Evolutionary conservation across 768 basidiomycete genomes (phyloP), one percentile per base, ranked within the genome.

Genomic region (Panaeolus cyanescens): DNA sequence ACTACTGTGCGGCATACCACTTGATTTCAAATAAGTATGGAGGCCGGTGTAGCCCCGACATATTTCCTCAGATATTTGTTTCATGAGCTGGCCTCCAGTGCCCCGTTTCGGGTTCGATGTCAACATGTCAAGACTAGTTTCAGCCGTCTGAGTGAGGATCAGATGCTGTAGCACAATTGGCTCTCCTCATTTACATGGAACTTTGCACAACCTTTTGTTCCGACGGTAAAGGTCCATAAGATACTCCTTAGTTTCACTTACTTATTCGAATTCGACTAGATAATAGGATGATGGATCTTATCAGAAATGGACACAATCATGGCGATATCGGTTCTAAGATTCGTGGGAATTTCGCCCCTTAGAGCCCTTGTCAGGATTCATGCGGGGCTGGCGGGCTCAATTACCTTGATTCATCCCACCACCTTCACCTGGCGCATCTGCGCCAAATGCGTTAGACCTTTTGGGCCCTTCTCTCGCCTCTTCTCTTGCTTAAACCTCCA

Each of bases 361-460:
- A 50, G 13, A 50, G 30, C 15, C 22, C 45, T 12, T 50, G 1
- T 50, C 28, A 50, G 45, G 45, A 25, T 50, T 50, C 22, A 50
- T 50, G 45, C 45, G 45, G 45, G 28, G 28, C 7, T 50, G 45
- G 25, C 45, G 30, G 25, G 10, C 45, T 50, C 4, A 28, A 28
- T 50, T 50, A 20, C 10, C 45, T 50, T 50, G 25, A 50, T 50
- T 15, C 45, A 28, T 50, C 15, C 45, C 25, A 2, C 45, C 30
- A 28, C 45, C 45, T 28, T 50, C 45, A 50, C 45, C 45, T 30
- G 45, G 45, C 45, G 45, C 45, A 50, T 50, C n/a, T 50, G 45
- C 25, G 45, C 45, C 25, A 22, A 28, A 50, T 50, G 45, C 45
- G 13, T 50, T 50, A 50, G 45, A 50, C 25, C 25, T 5, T 50